A percentile compares a stretch with the other conserved stretches of the same genome.
phyloP scores from a whole-genome alignment of 148 eudicot species.

The Cornus suecica region DNA sequence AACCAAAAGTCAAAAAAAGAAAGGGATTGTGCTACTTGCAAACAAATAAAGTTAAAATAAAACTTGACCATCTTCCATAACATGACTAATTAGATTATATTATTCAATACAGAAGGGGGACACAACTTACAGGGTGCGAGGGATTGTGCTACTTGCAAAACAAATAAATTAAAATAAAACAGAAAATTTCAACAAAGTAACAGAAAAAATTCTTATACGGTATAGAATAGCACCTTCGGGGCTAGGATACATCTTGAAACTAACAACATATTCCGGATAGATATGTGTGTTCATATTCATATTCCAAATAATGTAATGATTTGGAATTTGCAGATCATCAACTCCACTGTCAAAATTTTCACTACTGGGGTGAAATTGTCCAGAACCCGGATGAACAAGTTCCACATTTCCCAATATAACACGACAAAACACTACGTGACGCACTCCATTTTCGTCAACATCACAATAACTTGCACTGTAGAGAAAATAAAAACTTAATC shows the following conservation, averaged over 20 bases:
- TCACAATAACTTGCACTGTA: slow-evolving; percentile 32
- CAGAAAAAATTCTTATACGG: neutral
- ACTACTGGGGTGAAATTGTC: slow-evolving; percentile 36
- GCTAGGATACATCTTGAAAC: slow-evolving; percentile 25
- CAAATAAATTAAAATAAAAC: neutral
- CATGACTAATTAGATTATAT: neutral
- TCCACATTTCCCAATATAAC: slow-evolving; percentile 39
- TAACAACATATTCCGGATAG: slow-evolving; percentile 35
- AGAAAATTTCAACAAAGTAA: neutral
- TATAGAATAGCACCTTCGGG: slow-evolving; percentile 25
- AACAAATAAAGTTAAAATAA: no score
- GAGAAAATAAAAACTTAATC: neutral
- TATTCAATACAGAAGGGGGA: neutral
- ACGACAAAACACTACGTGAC: slow-evolving; percentile 34
- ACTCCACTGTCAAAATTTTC: slow-evolving; percentile 37
- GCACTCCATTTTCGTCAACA: slow-evolving; percentile 41
- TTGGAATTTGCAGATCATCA: slow-evolving; percentile 39
- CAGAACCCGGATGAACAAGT: slow-evolving; percentile 30
- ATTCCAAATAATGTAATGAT: slow-evolving; percentile 35
- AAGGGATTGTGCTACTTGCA: no score
- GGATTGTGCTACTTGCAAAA: no score
- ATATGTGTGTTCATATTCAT: slow-evolving; percentile 40
- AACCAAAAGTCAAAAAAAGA: no score
- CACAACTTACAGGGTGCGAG: neutral
- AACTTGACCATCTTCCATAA: neutral